Conservation (phyloP, 345 rosid species). For the Salix exigua region DNA sequence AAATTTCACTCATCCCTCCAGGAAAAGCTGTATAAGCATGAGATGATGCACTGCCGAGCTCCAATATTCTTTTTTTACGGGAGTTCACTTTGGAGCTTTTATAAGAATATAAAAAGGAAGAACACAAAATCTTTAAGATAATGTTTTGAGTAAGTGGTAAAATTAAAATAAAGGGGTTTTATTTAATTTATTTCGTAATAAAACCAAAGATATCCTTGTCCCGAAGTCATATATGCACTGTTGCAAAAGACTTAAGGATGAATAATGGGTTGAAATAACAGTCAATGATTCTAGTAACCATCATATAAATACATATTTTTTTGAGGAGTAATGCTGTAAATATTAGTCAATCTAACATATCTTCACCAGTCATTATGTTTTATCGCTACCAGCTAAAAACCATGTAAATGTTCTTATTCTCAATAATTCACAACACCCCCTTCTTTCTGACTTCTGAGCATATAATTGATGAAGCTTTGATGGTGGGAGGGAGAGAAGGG, state of each 20-base stretch:
- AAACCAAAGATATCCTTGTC: background rate
- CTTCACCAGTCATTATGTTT: background rate
- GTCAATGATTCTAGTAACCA: background rate
- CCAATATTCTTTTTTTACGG: background rate
- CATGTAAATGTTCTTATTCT: background rate
- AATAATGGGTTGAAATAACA: background rate
- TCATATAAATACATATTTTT: no score
- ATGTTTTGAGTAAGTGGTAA: no score
- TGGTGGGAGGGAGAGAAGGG: background rate
- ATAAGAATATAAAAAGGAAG: no score
- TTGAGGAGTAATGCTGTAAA: no score
- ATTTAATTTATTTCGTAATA: no score
- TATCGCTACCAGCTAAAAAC: background rate
- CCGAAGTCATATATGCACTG: background rate
- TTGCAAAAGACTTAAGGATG: background rate
- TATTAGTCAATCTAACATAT: no score
- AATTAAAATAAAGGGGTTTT: no score
- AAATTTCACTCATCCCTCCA: background rate
- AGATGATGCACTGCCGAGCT: no score
- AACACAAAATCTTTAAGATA: no score
- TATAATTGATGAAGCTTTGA: no score
- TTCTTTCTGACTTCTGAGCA: no score
- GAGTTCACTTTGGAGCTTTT: background rate
- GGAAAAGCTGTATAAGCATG: background rate
- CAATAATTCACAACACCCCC: background rate